phyloP scores from a whole-genome alignment of 495 filamentous ascomycete genomes.

The Neurospora sp. region DNA sequence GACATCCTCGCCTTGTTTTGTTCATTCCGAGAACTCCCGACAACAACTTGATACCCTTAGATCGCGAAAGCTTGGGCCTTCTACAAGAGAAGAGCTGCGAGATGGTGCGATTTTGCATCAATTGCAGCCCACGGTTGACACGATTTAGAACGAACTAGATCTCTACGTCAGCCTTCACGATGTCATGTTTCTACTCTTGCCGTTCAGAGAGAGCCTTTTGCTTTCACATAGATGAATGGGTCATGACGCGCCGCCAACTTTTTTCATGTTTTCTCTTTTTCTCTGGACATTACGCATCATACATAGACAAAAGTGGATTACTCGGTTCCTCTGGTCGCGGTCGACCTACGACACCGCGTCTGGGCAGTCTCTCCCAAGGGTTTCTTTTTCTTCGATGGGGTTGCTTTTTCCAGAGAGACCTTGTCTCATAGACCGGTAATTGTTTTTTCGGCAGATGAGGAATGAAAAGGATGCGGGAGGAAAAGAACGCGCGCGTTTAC shows the following conservation, averaged over 20 bases:
- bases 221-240: slow-evolving; percentile 31
- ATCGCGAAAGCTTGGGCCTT: slow-evolving; percentile 20
- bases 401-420: slow-evolving; percentile 19
- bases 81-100: slow-evolving; percentile 15
- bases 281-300: slow-evolving; percentile 25
- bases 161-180: slow-evolving; percentile 24
- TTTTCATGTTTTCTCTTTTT: slow-evolving; percentile 24
- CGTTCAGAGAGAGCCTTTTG: slow-evolving; percentile 30
- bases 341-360: slow-evolving; percentile 15
- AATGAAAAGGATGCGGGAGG: slow-evolving; percentile 11
- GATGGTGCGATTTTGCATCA: slow-evolving; percentile 17
- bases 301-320: slow-evolving; percentile 54
- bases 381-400: slow-evolving; percentile 15
- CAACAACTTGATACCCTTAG: slow-evolving; percentile 36
- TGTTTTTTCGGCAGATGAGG: slow-evolving; percentile 32
- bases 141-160: slow-evolving; percentile 24
- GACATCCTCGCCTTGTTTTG: slow-evolving; percentile 15
- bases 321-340: slow-evolving; percentile 38
- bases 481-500: slow-evolving; percentile 14
- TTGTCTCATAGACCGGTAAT: slow-evolving; percentile 33
- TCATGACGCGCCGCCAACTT: slow-evolving; percentile 25
- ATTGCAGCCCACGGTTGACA: slow-evolving; percentile 18
- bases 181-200: slow-evolving; percentile 30
- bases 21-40: slow-evolving; percentile 15
- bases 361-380: slow-evolving; percentile 15